Conservation (phyloP, 306 rosid genomes). For the Cucumis melo region DNA sequence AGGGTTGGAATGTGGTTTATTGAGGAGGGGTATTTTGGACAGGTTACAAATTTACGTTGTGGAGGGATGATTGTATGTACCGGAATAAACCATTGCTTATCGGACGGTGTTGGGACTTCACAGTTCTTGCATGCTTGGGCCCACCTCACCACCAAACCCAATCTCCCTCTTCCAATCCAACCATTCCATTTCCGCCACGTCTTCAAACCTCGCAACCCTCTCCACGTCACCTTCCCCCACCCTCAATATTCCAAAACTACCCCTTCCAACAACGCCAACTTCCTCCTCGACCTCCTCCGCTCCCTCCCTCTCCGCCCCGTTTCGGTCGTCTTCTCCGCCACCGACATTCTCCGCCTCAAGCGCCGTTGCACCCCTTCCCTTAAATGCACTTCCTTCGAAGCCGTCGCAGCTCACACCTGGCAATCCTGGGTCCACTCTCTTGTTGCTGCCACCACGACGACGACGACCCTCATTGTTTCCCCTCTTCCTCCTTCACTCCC, state of each 20-base stretch:
- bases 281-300: slow-evolving; percentile 30
- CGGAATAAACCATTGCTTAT: slow-evolving; percentile 63
- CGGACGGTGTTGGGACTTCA: slow-evolving; percentile 78
- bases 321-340: slow-evolving; percentile 34
- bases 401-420: slow-evolving; percentile 78
- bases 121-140: slow-evolving; percentile 79
- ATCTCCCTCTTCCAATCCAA: slow-evolving; percentile 12
- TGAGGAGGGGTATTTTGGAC: not conserved
- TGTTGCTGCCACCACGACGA: not conserved
- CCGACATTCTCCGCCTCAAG: slow-evolving; percentile 38
- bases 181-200: slow-evolving; percentile 52
- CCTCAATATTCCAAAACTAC: slow-evolving; percentile 29
- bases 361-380: slow-evolving; percentile 46
- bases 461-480: not conserved
- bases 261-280: not conserved
- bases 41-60: slow-evolving; percentile 56
- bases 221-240: slow-evolving; percentile 12
- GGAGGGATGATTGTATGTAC: slow-evolving; percentile 83
- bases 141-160: slow-evolving; percentile 19
- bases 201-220: slow-evolving; percentile 38
- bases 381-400: slow-evolving; percentile 62
- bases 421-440: slow-evolving; percentile 64
- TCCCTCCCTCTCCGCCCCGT: slow-evolving; percentile 48
- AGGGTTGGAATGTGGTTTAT: no score
- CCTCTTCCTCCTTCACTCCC: slow-evolving; percentile 14